A percentile compares a stretch with the other conserved stretches of the same genome.
Evolutionary conservation across 495 filamentous ascomycete genomes (phyloP).

Genomic region (Coniosporium apollinis): DNA sequence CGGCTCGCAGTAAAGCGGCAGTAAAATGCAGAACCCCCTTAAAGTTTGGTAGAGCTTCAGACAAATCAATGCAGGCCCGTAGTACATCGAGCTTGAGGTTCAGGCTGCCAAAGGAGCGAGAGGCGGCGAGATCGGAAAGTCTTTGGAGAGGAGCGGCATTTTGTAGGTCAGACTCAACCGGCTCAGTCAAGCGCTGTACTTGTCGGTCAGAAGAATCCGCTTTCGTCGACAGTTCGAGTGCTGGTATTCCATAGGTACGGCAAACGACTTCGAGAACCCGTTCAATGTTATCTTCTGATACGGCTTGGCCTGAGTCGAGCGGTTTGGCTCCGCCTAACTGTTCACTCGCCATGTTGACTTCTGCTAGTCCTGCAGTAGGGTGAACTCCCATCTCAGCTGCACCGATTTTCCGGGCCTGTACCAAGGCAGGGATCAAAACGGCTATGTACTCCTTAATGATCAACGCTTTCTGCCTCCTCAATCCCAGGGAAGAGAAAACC

Average conservation of each 20-base stretch:
- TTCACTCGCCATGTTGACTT: too few species aligned
- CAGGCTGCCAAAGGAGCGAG: constrained; percentile 34
- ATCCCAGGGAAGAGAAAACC: constrained; percentile 55
- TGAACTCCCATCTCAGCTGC: constrained; percentile 92
- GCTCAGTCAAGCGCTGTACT: too few species aligned
- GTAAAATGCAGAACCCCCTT: constrained; percentile 74
- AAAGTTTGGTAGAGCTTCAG: constrained; percentile 86
- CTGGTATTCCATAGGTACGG: too few species aligned
- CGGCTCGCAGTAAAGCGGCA: constrained; percentile 62
- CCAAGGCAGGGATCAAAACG: constrained; percentile 65
- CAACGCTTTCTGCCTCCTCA: constrained; percentile 74
- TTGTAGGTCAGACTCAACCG: too few species aligned
- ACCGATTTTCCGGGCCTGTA: constrained; percentile 82
- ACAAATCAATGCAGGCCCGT: constrained; percentile 70
- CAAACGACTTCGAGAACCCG: too few species aligned
- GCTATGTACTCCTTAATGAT: constrained; percentile 68
- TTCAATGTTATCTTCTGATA: too few species aligned
- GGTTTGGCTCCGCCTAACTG: too few species aligned
- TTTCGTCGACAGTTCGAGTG: too few species aligned
- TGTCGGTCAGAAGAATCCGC: too few species aligned
- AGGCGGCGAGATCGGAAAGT: constrained; percentile 12
- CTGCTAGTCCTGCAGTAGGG: constrained; percentile 57
- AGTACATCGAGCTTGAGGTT: constrained; percentile 72
- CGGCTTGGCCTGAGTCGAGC: too few species aligned
- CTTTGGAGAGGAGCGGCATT: too few species aligned